Conservation (phyloP, 352 stramenopile species). For the Pythium dissimile region DNA sequence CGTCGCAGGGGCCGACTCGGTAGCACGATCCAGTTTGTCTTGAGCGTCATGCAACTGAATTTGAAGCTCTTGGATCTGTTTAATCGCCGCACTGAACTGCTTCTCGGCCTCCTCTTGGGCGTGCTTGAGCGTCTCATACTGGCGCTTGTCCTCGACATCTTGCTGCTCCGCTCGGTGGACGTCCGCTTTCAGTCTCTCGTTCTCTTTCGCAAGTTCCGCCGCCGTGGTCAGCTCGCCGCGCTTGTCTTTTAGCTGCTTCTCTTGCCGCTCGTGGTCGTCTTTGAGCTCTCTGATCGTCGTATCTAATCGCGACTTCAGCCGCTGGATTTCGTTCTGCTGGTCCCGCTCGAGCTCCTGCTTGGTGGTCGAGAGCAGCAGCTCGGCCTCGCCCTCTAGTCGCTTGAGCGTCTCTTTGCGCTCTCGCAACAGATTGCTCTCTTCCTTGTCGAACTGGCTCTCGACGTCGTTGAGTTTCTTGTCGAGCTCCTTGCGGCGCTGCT, state of each 20-base stretch:
- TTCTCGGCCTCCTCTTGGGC: background rate
- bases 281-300: conserved; percentile 40
- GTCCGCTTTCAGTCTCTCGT: background rate
- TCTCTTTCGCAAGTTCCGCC: background rate
- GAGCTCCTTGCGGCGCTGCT: conserved; percentile 53
- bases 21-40: background rate
- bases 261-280: conserved; percentile 32
- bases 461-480: conserved; percentile 69
- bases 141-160: background rate
- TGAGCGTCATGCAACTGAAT: background rate
- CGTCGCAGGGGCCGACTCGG: background rate
- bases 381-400: conserved; percentile 46
- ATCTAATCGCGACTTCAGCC: conserved; percentile 38
- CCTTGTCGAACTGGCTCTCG: conserved; percentile 64
- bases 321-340: conserved; percentile 39
- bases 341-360: conserved; percentile 61
- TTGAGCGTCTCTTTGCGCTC: conserved; percentile 68
- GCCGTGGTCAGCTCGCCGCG: background rate
- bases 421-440: conserved; percentile 48
- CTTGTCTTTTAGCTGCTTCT: conserved; percentile 31
- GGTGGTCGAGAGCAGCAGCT: conserved; percentile 38
- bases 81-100: background rate
- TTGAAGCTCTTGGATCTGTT: background rate
- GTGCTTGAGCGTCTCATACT: background rate
- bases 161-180: background rate